Conservation (phyloP, 2,329 filamentous ascomycete species). For the Aurifilum marmelostoma region DNA sequence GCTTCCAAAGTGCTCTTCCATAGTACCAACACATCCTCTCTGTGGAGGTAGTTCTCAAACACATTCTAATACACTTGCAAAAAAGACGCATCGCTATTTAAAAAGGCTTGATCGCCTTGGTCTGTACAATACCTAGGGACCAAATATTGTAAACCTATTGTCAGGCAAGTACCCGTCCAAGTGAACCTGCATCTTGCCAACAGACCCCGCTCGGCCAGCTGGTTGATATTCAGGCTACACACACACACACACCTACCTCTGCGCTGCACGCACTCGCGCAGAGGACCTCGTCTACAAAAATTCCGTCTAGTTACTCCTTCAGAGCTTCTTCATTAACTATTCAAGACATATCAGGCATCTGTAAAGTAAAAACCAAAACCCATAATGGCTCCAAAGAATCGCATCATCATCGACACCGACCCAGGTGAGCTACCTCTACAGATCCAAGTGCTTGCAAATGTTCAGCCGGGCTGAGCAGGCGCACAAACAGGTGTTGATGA, state of each 20-base stretch:
- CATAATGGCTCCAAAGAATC: slow-evolving; percentile 67
- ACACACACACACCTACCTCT: not conserved
- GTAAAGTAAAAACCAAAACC: not conserved
- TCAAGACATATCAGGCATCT: slow-evolving; percentile 3
- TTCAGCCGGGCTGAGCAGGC: slow-evolving; percentile 26
- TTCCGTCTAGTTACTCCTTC: not conserved
- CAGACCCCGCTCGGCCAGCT: not conserved
- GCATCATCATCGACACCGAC: slow-evolving; percentile 95
- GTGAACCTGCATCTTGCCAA: not conserved
- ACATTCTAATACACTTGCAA: not conserved
- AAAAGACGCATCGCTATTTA: not conserved
- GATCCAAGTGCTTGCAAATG: not conserved
- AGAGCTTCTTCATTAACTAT: slow-evolving; percentile 9
- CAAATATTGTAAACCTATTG: not conserved
- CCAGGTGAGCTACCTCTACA: slow-evolving; percentile 59
- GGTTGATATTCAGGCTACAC: not conserved
- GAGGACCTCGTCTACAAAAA: not conserved
- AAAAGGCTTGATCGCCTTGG: not conserved
- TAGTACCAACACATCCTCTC: not conserved
- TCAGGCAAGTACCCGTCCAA: not conserved
- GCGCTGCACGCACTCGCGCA: not conserved
- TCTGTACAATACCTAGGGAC: not conserved
- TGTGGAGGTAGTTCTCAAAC: not conserved
- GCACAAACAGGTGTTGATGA: slow-evolving; percentile 75
- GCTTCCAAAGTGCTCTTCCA: not conserved